Base-by-base conservation (phyloP, 2,329 filamentous ascomycete genomes). In the Sporothrix variecibatus region DNA sequence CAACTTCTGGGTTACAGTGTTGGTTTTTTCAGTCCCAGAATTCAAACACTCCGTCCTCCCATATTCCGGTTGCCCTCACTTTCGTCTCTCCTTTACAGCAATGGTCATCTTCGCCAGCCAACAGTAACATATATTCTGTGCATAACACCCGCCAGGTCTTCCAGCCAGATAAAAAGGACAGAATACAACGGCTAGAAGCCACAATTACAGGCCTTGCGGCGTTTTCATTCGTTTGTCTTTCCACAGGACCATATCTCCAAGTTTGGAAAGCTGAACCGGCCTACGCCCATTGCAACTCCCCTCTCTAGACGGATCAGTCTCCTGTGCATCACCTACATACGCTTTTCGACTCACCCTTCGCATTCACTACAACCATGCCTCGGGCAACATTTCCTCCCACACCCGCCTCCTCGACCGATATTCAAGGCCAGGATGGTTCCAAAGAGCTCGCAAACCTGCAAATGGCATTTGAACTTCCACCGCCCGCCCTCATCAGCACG, bases 341-440 rank as follows among this genome's bases (percentile, higher is more conserved):
- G 8, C 4, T 8, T 34, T 8, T 34, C 34, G 34, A 34, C 34
- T 34, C 34, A 34, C 34, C 8, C 34, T 34, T 8, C 34, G 8
- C 34, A 23, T 11, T 69, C 43, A 5, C 20, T n/a, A 49, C 26
- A n/a, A 56, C 67, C 31, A 94, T 94, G 92, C 89, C 92, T 81
- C 90, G 87, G 74, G 86, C 88, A 62, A 86, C 85, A 73, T 86
- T 91, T 72, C 93, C 92, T 62, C 93, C 91, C 60, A 97, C 94
- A 68, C 94, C 94, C 56, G 91, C 90, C 71, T 93, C 93, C 12
- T 95, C 93, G 46, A 92, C 92, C 70, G 94, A 96, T 80, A 93
- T 96, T 81, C 88, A 89, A 73, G 91, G 90, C 77, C 90, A 93
- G 82, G 91, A 92, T 82, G 89, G 90, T 75, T 85, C 86, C n/a